Conservation (phyloP, 495 filamentous ascomycete genomes). For the Rhypophila decipiens region DNA sequence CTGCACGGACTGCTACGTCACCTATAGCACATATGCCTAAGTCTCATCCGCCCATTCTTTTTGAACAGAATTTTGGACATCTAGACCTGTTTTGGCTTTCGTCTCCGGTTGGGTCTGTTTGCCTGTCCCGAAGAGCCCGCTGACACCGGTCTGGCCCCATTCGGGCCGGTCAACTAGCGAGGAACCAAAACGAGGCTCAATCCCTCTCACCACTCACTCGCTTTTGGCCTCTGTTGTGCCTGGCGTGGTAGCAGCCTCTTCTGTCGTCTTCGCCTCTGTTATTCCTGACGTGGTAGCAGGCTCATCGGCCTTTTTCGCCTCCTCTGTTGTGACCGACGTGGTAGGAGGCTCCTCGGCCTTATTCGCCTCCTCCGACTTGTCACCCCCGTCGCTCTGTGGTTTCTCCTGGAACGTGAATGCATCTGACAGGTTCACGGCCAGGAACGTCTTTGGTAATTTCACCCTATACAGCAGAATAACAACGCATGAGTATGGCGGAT, state of each 20-base stretch:
- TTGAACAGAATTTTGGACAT: no score
- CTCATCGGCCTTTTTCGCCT: slow-evolving; percentile 1
- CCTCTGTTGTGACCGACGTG: slow-evolving; percentile 2
- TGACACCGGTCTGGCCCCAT: background rate
- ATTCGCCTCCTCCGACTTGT: slow-evolving; percentile 17
- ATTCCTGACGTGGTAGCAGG: background rate
- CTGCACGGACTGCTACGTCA: no score
- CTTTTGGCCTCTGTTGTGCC: background rate
- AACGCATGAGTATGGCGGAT: background rate
- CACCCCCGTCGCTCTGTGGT: slow-evolving; percentile 26
- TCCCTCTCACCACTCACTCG: no score
- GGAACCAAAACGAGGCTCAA: background rate
- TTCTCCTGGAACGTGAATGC: slow-evolving; percentile 52
- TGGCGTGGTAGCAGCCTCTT: background rate
- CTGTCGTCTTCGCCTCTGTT: slow-evolving; percentile 2
- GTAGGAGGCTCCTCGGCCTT: slow-evolving; percentile 1
- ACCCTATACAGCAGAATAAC: slow-evolving; percentile 63
- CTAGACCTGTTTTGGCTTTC: background rate
- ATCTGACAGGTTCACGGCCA: slow-evolving; percentile 85
- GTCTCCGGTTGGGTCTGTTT: background rate
- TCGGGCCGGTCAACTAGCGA: slow-evolving; percentile 1
- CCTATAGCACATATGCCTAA: no score
- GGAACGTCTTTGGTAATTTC: slow-evolving; percentile 88
- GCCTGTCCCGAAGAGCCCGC: background rate
- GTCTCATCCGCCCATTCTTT: no score